Evolutionary conservation across 306 rosid species (phyloP), one percentile per base, ranked within the genome.

Genomic region (Gastrolobium bilobum): DNA sequence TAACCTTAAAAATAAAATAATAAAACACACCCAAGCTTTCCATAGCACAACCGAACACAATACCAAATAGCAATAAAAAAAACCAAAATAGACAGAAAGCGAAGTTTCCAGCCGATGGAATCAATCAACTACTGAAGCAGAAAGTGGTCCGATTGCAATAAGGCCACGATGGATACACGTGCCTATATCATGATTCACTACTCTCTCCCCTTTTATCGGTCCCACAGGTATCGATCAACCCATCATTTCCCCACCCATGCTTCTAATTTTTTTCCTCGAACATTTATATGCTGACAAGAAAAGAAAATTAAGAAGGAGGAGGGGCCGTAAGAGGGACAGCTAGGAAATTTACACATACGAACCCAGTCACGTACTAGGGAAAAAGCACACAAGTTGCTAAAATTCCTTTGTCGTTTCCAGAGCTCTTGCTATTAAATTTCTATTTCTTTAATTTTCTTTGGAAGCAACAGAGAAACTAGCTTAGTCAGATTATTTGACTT

Each of bases 401-500:
- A 79, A 58, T 63, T 75, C 73, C 69, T 20, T 71, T 78, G 86
- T 79, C 79, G 64, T 54, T 70, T 71, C 35, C 4, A 29, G 1
- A 10, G 54, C 65, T 38, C 26, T 61, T 39, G 11, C 0, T 37
- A 13, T 35, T 77, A 10, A 5, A 26, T 54, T 65, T 71, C 9
- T 2, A 52, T 64, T 71, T 78, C 39, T 14, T 46, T 67, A 35
- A 38, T 79, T 79, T 82, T 37, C n/a, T 34, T 51, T 15, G 29
- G 77, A 70, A 75, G 53, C 66, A 68, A 10, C 88, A 35, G 2
- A 48, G 80, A 86, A 69, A 58, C 63, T 69, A 63, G 82, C 68
- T 44, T 65, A 79, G 82, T 86, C 89, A 82, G 47, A 82, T 79
- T 75, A 75, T 76, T 82, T 71, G 84, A 86, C 85, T 86, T 83